Percentiles rank a stretch among this genome's conserved stretches.
These are phyloP conservation scores for Phylloboletellus chloephorus DNA, from an alignment of 1,284 basidiomycete species.

Conservation along the genomic window DNA sequence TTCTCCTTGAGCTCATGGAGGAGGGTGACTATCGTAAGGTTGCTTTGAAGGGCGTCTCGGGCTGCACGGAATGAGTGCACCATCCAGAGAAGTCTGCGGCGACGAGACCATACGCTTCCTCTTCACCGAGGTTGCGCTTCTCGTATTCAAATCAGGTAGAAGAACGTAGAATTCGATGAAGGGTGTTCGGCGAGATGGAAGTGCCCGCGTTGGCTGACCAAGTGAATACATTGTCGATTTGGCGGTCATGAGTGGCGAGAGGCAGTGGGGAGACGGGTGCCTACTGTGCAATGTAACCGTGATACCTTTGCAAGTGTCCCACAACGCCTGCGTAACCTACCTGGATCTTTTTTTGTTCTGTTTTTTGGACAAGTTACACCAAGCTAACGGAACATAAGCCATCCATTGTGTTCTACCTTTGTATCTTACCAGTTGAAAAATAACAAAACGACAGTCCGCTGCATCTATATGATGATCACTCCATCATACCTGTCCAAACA, in stretches of 20 bases:
- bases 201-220: conserved; percentile 19
- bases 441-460: neutral
- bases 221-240: conserved; percentile 23
- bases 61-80: conserved; percentile 10
- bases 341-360: too few relatives aligned
- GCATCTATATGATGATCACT: neutral
- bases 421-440: neutral
- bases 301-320: too few relatives aligned
- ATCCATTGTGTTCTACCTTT: conserved; percentile 6
- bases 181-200: conserved; percentile 14
- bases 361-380: too few relatives aligned
- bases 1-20: conserved; percentile 14
- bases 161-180: conserved; percentile 16
- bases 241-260: conserved; percentile 8
- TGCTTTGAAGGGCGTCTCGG: conserved; percentile 10
- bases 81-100: conserved; percentile 17
- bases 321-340: too few relatives aligned
- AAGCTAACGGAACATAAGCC: too few relatives aligned
- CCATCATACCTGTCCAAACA: neutral
- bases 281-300: too few relatives aligned
- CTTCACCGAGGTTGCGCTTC: conserved; percentile 20
- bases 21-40: conserved; percentile 15
- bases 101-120: conserved; percentile 9
- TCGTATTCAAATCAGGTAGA: conserved; percentile 24
- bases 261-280: too few relatives aligned